Percentiles rank a stretch among this genome's conserved stretches.
Evolutionary conservation across 2,329 filamentous ascomycete genomes (phyloP).

Genomic region (Aspergillus aculeatinus): DNA sequence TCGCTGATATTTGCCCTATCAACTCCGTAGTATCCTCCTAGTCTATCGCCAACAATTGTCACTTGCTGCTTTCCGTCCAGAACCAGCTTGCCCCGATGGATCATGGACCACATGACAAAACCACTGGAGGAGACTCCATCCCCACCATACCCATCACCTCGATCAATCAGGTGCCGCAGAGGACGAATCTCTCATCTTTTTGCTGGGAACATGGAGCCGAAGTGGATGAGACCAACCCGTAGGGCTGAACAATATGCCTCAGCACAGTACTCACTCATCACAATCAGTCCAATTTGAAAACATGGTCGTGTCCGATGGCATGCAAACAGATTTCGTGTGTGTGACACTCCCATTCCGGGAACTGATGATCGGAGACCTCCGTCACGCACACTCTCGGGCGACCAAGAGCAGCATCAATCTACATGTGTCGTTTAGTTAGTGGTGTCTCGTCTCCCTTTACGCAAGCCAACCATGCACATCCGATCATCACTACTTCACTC

Average conservation of each 20-base stretch:
- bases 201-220: neutral
- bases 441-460: neutral
- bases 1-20: neutral
- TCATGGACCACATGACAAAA: conserved; percentile 7
- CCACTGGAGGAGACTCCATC: conserved; percentile 1
- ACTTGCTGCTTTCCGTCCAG: neutral
- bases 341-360: neutral
- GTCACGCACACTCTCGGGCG: neutral
- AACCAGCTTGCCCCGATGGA: neutral
- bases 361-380: neutral
- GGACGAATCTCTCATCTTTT: neutral
- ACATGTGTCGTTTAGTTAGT: too few relatives aligned
- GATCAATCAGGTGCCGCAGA: neutral
- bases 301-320: neutral
- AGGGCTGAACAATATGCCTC: neutral
- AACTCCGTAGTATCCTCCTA: neutral
- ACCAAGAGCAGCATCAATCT: neutral
- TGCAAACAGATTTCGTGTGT: neutral
- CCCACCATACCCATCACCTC: neutral
- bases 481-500: neutral
- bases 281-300: neutral
- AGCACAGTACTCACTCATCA: neutral
- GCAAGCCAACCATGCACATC: neutral
- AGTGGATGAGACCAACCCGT: neutral
- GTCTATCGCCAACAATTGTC: neutral